Evolutionary conservation across 352 stramenopile species (phyloP), one percentile per base, ranked within the genome.

Genomic region (Phytophthora brassicae): DNA sequence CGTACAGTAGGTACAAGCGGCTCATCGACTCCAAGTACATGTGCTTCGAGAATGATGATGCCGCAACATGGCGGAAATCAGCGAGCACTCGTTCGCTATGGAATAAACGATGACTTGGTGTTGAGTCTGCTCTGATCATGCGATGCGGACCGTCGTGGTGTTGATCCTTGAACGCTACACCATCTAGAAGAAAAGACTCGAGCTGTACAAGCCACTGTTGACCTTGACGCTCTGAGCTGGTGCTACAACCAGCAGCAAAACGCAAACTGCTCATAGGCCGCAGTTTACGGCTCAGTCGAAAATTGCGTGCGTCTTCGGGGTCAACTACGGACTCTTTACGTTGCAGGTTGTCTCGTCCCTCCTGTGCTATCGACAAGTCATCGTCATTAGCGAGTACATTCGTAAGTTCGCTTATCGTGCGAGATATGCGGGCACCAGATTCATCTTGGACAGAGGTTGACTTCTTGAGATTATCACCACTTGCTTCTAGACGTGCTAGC

Each of bases 21-120:
- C 70, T 76, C 77, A 94, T 88, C 3, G 76, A 89, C 63, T 95
- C 86, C 47, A 95, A 72, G 58, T 95, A 95, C 80, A 94, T 88
- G 70, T 94, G 84, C 66, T 92, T 92, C 35, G 83, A 90, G 47
- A 90, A 92, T 2, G 81, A 90, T 42, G 80, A 89, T 3, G 82
- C 72, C 22, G 75, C 68, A 22, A 82, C 81, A 56, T 78, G 64
- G 33, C 80, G 81, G 62, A 88, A 94, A 57, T 94, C 86, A 2
- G 68, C 70, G 17, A 92, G 66, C 23, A 74, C 50, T 29, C 86
- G 81, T 61, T 95, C 86, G 53, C 81, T 84, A 56, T 95, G 86
- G 58, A 95, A 95, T n/a, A 95, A 58, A 35, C 89, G 66, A 48
- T 90, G 79, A 41, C 77, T 90, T 4, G 86, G 86, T 14, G 76